These are phyloP conservation scores for Blastomyces silverae DNA, from an alignment of 2,329 filamentous ascomycete species.

Conservation along the genomic window DNA sequence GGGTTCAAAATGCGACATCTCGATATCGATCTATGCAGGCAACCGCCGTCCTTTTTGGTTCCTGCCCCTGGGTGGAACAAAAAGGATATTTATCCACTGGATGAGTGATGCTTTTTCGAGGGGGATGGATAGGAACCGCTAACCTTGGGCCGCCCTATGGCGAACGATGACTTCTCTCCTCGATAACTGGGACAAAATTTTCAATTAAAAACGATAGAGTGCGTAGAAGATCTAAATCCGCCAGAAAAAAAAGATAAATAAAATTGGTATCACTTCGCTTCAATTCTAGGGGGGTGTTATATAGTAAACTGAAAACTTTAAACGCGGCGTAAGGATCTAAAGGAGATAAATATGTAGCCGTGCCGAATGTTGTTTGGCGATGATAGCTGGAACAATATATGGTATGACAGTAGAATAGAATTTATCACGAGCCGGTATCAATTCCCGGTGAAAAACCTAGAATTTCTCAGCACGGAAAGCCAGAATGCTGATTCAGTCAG, in stretches of 20 bases:
- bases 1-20: neutral
- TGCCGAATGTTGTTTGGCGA: neutral
- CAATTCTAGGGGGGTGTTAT: neutral
- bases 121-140: neutral
- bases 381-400: too few species aligned
- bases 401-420: neutral
- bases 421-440: neutral
- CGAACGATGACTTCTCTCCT: neutral
- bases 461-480: neutral
- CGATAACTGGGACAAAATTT: neutral
- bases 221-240: neutral
- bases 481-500: neutral
- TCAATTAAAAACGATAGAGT: neutral
- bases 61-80: neutral
- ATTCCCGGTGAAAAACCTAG: constrained; percentile 5
- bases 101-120: neutral
- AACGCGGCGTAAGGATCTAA: neutral
- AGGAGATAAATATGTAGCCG: neutral
- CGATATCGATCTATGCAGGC: neutral
- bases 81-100: neutral
- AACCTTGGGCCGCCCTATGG: neutral
- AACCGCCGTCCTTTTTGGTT: neutral
- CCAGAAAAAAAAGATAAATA: neutral
- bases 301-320: constrained; percentile 1
- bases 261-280: neutral